Conservation (phyloP, 2,329 filamentous ascomycete species). For the Fusarium sp. region DNA sequence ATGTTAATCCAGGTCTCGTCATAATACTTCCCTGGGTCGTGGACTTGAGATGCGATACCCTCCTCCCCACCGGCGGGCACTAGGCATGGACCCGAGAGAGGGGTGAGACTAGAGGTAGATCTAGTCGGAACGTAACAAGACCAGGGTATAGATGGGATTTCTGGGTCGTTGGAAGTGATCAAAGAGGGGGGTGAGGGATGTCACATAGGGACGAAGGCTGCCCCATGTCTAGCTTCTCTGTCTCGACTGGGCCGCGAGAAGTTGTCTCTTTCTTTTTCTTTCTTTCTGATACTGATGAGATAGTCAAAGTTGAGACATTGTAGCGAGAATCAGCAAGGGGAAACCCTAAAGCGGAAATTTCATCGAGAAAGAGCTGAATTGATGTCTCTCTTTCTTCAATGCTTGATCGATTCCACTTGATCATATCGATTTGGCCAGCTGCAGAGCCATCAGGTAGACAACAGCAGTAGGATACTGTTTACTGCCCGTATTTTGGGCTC, state of each 20-base stretch:
- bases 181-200: constrained; percentile 42
- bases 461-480: neutral
- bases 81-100: constrained; percentile 24
- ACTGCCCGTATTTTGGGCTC: neutral
- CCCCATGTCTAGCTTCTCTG: constrained; percentile 42
- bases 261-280: constrained; percentile 37
- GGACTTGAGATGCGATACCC: constrained; percentile 39
- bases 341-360: constrained; percentile 16
- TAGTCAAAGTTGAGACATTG: constrained; percentile 42
- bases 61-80: constrained; percentile 36
- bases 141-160: constrained; percentile 40
- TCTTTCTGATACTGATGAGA: constrained; percentile 37
- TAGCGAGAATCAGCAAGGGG: constrained; percentile 30
- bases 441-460: constrained; percentile 10
- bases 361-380: constrained; percentile 18
- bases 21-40: constrained; percentile 39
- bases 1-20: constrained; percentile 45
- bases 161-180: constrained; percentile 44
- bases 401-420: constrained; percentile 13
- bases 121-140: constrained; percentile 32
- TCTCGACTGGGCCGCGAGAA: constrained; percentile 27
- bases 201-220: constrained; percentile 26
- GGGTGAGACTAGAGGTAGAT: constrained; percentile 33
- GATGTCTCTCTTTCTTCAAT: constrained; percentile 28
- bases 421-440: constrained; percentile 18